Conservation (phyloP, 1,284 basidiomycete genomes). For the Ceratobasidium sp. region DNA sequence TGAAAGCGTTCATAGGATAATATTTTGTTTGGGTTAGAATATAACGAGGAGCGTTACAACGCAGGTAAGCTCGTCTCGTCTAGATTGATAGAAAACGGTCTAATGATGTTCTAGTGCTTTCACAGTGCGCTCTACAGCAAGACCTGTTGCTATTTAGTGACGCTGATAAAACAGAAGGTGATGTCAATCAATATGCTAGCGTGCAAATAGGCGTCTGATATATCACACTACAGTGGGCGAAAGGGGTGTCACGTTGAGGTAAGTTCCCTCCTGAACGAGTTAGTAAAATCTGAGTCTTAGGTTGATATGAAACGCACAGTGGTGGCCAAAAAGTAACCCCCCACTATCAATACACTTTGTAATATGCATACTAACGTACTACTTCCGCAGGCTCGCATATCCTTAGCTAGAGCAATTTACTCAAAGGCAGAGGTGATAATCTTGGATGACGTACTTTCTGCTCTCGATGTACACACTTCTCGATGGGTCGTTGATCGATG, state of each 20-base stretch:
- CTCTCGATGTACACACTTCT: conserved; percentile 62
- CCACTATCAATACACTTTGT: neutral
- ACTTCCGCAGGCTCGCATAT: conserved; percentile 77
- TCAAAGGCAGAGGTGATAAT: conserved; percentile 78
- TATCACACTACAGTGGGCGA: conserved; percentile 82
- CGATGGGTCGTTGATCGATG: conserved; percentile 61
- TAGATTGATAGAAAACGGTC: neutral
- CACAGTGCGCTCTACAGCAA: conserved; percentile 73
- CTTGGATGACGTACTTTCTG: conserved; percentile 57
- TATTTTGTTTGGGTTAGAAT: conserved; percentile 73
- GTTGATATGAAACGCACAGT: conserved; percentile 48
- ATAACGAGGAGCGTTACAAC: conserved; percentile 56
- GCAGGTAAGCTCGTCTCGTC: conserved; percentile 58
- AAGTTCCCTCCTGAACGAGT: conserved; percentile 54
- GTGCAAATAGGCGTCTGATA: neutral
- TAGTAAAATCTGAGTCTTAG: conserved; percentile 30
- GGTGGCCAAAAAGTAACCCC: conserved; percentile 68
- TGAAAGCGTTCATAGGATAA: conserved; percentile 61
- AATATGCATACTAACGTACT: neutral
- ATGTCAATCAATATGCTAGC: neutral
- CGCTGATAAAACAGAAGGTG: conserved; percentile 62
- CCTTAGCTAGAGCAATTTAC: conserved; percentile 84
- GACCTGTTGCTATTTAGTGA: conserved; percentile 77
- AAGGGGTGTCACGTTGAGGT: conserved; percentile 79
- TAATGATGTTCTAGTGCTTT: neutral